Evolutionary conservation across 179 eudicot species (phyloP).

Genomic region (Spinacia oleracea): DNA sequence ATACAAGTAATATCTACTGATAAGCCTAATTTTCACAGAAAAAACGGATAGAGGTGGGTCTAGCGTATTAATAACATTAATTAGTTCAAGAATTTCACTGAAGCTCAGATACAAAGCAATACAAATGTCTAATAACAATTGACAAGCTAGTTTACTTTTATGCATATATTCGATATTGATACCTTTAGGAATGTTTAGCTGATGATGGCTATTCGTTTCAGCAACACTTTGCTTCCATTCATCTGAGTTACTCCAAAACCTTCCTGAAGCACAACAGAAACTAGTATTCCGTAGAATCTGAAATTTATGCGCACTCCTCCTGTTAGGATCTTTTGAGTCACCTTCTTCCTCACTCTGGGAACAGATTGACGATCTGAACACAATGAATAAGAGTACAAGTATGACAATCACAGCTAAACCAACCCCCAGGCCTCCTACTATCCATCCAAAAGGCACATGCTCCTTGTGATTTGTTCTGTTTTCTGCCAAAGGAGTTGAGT

Average conservation of each 20-base stretch:
- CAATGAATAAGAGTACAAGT: slow-evolving; percentile 48
- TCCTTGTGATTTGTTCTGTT: slow-evolving; percentile 39
- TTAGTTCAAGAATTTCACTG: not conserved
- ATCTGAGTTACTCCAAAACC: slow-evolving; percentile 57
- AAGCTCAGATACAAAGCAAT: not conserved
- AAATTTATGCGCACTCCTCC: slow-evolving; percentile 56
- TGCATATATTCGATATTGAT: slow-evolving; percentile 3
- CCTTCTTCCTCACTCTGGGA: slow-evolving; percentile 35
- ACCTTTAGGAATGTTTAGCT: slow-evolving; percentile 76
- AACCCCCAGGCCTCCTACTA: slow-evolving; percentile 65
- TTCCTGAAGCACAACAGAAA: slow-evolving; percentile 78
- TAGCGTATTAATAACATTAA: too few relatives aligned
- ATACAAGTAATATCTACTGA: not conserved
- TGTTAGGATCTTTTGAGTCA: slow-evolving; percentile 56
- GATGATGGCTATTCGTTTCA: slow-evolving; percentile 48
- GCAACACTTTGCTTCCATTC: slow-evolving; percentile 58
- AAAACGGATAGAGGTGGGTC: too few relatives aligned
- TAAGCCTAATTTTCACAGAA: not conserved
- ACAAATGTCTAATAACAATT: not conserved
- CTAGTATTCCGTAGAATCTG: slow-evolving; percentile 66
- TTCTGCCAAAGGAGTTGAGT: slow-evolving; percentile 40
- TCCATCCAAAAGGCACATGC: slow-evolving; percentile 76
- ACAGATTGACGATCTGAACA: slow-evolving; percentile 56
- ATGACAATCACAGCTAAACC: slow-evolving; percentile 57
- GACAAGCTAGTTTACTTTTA: not conserved